Evolutionary conservation across 1,284 basidiomycete species (phyloP).

Genomic region (Cerioporus squamosus): DNA sequence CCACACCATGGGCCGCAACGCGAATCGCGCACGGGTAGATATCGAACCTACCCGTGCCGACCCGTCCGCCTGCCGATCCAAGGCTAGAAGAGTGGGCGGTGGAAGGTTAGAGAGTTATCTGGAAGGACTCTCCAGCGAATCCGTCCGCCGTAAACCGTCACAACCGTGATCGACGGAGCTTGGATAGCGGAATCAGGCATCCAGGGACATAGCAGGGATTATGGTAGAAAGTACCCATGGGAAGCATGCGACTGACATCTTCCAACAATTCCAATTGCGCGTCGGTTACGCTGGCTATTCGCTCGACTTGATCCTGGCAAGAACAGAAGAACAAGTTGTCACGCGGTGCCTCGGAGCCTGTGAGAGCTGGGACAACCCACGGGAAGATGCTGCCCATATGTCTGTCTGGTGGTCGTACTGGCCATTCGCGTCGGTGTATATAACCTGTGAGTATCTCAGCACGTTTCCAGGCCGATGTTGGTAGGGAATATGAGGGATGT

Average conservation of each 20-base stretch:
- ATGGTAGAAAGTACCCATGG: background rate
- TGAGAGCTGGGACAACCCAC: conserved; percentile 21
- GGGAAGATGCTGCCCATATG: conserved; percentile 35
- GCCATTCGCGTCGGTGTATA: conserved; percentile 9
- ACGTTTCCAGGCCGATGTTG: background rate
- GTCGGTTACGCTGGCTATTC: conserved; percentile 50
- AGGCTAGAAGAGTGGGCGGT: too few species aligned
- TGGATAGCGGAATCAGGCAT: too few species aligned
- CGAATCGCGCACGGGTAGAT: too few species aligned
- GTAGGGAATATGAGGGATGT: background rate
- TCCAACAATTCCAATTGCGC: conserved; percentile 64
- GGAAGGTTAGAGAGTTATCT: too few species aligned
- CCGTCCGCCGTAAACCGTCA: too few species aligned
- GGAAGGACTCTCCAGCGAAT: too few species aligned
- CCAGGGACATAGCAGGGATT: too few species aligned
- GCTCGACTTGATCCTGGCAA: conserved; percentile 44
- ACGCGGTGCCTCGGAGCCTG: conserved; percentile 6
- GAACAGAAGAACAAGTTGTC: conserved; percentile 1
- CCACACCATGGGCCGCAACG: too few species aligned
- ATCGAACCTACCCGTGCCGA: too few species aligned
- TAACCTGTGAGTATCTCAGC: background rate
- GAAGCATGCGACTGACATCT: conserved; percentile 51
- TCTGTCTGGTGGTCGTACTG: conserved; percentile 22
- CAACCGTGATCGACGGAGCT: too few species aligned
- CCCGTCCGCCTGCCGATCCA: too few species aligned